A percentile compares a stretch with the other conserved stretches of the same genome.
Evolutionary conservation across 257 asterid genomes (phyloP).

Genomic region (Salvia rosmarinus): DNA sequence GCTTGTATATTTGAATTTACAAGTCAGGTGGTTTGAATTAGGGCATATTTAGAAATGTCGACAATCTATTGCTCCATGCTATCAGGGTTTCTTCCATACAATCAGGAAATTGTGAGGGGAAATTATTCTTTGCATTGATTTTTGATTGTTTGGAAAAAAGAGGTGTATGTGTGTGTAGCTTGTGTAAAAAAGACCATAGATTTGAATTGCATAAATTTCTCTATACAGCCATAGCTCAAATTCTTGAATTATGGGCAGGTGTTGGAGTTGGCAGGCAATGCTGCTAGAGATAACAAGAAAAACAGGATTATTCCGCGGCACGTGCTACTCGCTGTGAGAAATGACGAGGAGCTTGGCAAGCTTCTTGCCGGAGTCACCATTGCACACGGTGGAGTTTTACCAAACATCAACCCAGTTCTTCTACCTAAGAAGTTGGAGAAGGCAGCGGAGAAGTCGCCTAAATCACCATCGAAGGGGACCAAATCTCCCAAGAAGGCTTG

Average conservation of each 20-base stretch:
- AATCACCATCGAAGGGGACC: slow-evolving; percentile 55
- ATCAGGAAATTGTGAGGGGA: not conserved
- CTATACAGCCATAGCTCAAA: not conserved
- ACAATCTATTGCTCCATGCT: not conserved
- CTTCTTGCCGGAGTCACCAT: slow-evolving; percentile 73
- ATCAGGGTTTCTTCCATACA: not conserved
- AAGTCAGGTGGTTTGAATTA: not conserved
- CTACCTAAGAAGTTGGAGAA: slow-evolving; percentile 62
- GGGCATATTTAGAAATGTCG: too few relatives aligned
- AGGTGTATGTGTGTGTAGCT: not conserved
- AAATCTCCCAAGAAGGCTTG: slow-evolving; percentile 63
- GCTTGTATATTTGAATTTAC: not conserved
- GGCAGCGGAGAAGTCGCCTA: slow-evolving; percentile 46
- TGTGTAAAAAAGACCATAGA: too few relatives aligned
- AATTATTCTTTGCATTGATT: not conserved
- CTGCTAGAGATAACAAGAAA: slow-evolving; percentile 80
- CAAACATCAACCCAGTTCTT: slow-evolving; percentile 69
- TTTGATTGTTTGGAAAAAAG: not conserved
- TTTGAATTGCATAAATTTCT: too few relatives aligned
- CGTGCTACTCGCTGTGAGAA: slow-evolving; percentile 68
- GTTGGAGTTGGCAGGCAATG: slow-evolving; percentile 76
- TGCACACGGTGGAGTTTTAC: slow-evolving; percentile 76
- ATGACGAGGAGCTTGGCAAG: slow-evolving; percentile 73
- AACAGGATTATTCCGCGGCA: slow-evolving; percentile 77
- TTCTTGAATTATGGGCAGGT: slow-evolving; percentile 38